Base-by-base conservation (phyloP, 495 filamentous ascomycete species). In the Mytilinidion resinicola region DNA sequence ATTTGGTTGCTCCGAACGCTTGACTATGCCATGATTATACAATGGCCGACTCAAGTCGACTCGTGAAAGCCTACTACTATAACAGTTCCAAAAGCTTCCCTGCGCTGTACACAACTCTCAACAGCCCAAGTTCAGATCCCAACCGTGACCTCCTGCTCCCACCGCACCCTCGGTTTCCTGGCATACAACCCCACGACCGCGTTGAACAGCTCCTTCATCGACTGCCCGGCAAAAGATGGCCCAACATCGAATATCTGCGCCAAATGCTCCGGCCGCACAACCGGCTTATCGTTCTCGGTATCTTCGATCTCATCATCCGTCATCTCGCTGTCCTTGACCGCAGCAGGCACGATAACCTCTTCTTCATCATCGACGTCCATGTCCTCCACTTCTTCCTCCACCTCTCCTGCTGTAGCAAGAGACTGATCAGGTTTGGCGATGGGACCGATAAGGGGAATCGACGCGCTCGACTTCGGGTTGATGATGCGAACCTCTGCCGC, bases 121-220 rank as follows among this genome's bases (percentile, higher is more conserved):
- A 30, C 25, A 30, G 6, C 25, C 6, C 25, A 30, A 3, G 25
- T 30, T 30, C 25, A 30, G 25, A 30, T 30, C 25, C 25, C 25
- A 30, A 20, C 30, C 11, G 11, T 41, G 15, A 35, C 46, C 9
- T 38, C 47, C 33, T 33, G n/a, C 35, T 12, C 33, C 21, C 12
- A 34, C 38, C 14, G 41, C 36, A 12, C 50, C 36, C 59, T 62
- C 37, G 61, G 72, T 57, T 80, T 83, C 20, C 76, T 66, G 8
- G 76, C 75, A 64, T 81, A 83, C 52, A 88, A 62, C 10, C 73
- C 77, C 1, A 83, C 83, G 15, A 96, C 86, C 55, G 84, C 82
- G 61, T 85, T 80, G 68, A 95, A 95, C 65, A 95, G 74, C 52
- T 90, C 84, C 52, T 82, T 80, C 42, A 93, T 82, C 39, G 88